Evolutionary conservation across 805 yeast genomes (phyloP).

Genomic region (Metschnikowia proteae): DNA sequence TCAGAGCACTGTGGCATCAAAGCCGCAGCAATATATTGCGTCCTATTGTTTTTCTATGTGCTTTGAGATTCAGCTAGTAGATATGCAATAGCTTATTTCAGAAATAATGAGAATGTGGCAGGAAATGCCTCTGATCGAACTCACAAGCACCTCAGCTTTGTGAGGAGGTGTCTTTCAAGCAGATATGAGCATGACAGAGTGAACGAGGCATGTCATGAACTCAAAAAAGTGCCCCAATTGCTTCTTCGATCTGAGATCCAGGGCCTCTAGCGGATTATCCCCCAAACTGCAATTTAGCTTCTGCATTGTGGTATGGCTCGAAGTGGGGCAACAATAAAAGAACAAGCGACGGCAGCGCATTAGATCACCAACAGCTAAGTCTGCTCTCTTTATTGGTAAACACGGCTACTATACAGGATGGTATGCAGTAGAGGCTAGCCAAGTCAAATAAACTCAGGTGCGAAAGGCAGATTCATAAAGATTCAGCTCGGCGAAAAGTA

Average conservation of each 20-base stretch:
- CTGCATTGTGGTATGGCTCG: not conserved
- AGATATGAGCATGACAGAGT: no score
- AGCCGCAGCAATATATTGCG: not conserved
- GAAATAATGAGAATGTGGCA: not conserved
- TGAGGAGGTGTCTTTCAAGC: no score
- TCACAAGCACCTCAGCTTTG: no score
- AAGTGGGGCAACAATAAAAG: not conserved
- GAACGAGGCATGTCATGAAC: no score
- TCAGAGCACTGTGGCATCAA: not conserved
- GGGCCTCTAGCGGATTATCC: not conserved
- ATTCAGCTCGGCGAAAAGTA: not conserved
- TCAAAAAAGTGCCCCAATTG: no score
- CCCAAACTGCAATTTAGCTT: not conserved
- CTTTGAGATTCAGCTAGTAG: no score
- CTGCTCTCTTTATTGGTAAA: not conserved
- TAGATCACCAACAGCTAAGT: not conserved
- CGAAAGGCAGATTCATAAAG: not conserved
- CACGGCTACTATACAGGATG: not conserved
- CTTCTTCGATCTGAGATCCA: not conserved
- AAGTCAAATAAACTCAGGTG: not conserved
- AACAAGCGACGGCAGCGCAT: not conserved
- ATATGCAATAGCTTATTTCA: not conserved
- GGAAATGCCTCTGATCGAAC: not conserved
- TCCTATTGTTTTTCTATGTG: not conserved
- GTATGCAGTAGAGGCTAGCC: not conserved